These are phyloP conservation scores for Cenchrus purpureus DNA, from an alignment of 176 grass and related monocot species.

Conservation along the genomic window DNA sequence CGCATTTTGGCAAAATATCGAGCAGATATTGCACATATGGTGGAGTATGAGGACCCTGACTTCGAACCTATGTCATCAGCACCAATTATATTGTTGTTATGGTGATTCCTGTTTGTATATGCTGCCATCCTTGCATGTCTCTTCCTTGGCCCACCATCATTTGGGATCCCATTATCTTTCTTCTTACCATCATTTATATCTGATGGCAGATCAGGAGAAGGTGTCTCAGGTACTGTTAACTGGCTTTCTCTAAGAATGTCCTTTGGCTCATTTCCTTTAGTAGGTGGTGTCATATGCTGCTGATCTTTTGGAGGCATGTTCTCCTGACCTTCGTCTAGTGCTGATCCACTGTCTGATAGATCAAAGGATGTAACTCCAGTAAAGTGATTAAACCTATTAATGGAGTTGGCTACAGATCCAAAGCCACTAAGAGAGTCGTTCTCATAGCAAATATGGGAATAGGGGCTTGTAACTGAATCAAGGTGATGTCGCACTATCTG, in stretches of 20 bases:
- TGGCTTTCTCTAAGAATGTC: conserved; percentile 82
- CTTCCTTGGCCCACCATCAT: conserved; percentile 75
- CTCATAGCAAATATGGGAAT: conserved; percentile 90
- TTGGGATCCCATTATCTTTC: conserved; percentile 79
- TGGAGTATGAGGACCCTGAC: conserved; percentile 76
- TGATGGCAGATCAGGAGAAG: conserved; percentile 88
- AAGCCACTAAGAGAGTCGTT: conserved; percentile 53
- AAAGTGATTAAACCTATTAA: conserved; percentile 64
- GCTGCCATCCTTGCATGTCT: conserved; percentile 74
- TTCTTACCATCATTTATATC: conserved; percentile 77
- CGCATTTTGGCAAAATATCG: conserved; percentile 89
- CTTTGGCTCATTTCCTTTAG: conserved; percentile 71
- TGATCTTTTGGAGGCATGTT: conserved; percentile 84
- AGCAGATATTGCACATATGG: conserved; percentile 88
- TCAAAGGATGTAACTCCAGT: conserved; percentile 68
- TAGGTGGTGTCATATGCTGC: conserved; percentile 79
- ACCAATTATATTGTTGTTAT: conserved; percentile 57
- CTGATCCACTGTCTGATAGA: conserved; percentile 64
- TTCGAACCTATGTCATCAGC: conserved; percentile 68
- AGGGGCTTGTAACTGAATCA: conserved; percentile 87
- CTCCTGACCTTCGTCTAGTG: conserved; percentile 66
- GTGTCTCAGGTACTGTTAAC: conserved; percentile 93
- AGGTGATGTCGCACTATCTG: conserved; percentile 87
- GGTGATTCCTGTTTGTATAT: conserved; percentile 64
- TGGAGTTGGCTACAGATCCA: conserved; percentile 53